Percentiles rank a stretch among this genome's conserved stretches.
Conservation (phyloP, 1,284 basidiomycete genomes). For the Ceratobasidium theobromae region DNA sequence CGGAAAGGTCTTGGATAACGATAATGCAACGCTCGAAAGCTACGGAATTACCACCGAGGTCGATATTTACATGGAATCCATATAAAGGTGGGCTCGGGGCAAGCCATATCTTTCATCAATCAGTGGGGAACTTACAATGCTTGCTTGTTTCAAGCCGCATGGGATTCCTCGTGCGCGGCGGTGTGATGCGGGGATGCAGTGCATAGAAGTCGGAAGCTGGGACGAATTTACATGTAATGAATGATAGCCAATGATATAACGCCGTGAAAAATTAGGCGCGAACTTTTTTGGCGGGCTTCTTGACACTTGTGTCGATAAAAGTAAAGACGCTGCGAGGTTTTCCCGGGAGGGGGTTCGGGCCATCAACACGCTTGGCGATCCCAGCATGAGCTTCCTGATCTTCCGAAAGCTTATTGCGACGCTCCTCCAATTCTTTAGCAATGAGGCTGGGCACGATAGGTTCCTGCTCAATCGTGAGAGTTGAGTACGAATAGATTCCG, state of each 20-base stretch:
- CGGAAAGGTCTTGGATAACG: conserved; percentile 3
- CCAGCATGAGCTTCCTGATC: not conserved
- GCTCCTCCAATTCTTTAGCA: not conserved
- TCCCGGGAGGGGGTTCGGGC: conserved; percentile 3
- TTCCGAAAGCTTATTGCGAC: not conserved
- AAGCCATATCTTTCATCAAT: not conserved
- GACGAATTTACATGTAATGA: conserved; percentile 8
- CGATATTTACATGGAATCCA: conserved; percentile 19
- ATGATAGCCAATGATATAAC: not conserved
- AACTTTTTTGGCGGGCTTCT: conserved; percentile 6
- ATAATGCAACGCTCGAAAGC: conserved; percentile 25
- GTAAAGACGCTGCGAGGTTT: conserved; percentile 25
- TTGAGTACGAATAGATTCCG: not conserved
- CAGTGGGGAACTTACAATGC: conserved; percentile 5
- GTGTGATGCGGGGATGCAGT: not conserved
- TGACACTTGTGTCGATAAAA: conserved; percentile 17
- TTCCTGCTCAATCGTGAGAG: not conserved
- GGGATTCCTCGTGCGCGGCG: not conserved
- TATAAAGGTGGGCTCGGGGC: conserved; percentile 8
- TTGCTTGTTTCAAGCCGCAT: not conserved
- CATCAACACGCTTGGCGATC: not conserved
- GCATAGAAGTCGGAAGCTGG: not conserved
- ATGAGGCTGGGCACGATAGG: not conserved
- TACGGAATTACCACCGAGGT: conserved; percentile 27
- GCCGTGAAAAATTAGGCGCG: not conserved